Base-by-base conservation (phyloP, 371 early-diverging fungal genomes). In the Mortierella sp. region DNA sequence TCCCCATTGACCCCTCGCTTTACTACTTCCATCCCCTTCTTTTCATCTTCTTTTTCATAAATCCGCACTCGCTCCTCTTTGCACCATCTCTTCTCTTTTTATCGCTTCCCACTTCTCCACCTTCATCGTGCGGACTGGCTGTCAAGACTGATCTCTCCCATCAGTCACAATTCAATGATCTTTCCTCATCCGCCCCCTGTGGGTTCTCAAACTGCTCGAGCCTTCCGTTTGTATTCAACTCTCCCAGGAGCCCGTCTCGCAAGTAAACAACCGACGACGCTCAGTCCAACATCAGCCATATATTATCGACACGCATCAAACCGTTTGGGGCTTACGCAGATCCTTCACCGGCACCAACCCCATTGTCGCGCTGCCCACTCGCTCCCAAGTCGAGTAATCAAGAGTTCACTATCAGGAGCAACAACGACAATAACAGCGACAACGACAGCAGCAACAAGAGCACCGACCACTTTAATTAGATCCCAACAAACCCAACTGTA, bases 401-500 rank as follows among this genome's bases (percentile, higher is more conserved):
- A 19, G 5, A 38, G 65, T 38, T 24, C 42, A 5, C 65, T 10
- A 21, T 7, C 24, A 19, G 55, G n/a, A 55, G n/a, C 68, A 14
- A 3, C 48, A 72, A 13, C 47, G 10, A 16, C 72, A 31, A 26
- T 47, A 28, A 44, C 48, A 47, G 13, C 14, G 11, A 26, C 72
- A 16, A n/a, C 48, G 28, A 26, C 14, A 26, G 13, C 45, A 16
- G 45, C 14, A 47, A 47, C n/a, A 21, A 45, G n/a, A 72, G 7
- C 47, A 45, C 26, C 47, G 19, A 47, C 31, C 24, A 72, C 47
- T 48, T 44, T 44, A 72, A 47, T 44, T 72, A 28, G 72, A 47
- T 75, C 65, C 68, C 75, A 65, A 60, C 74, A 74, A 74, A 74
- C 31, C 19, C 74, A 57, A 58, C 44, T 38, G 31, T 38, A 38